Evolutionary conservation across 2,329 filamentous ascomycete genomes (phyloP), one percentile per base, ranked within the genome.

Genomic region (Colletotrichum sp.): DNA sequence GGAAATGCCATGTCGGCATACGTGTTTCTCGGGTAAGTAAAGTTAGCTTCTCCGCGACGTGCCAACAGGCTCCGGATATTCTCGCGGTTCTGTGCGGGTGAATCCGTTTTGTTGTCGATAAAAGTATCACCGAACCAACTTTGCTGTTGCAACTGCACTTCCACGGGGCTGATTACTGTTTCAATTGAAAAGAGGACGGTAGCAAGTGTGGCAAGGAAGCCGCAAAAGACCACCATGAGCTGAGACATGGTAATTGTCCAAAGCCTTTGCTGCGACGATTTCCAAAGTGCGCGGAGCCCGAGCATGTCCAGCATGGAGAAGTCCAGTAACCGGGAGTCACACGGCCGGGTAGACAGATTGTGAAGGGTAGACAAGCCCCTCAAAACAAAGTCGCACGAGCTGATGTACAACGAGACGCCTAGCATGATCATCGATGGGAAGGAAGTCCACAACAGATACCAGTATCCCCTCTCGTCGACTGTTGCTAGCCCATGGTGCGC

Each of bases 381-480:
- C 4, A 65, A 26, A 7, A 16, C 36, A 16, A 49, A 44, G 21
- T 71, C 72, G 52, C 32, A 59, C 4, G 36, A 75, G 67, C 49
- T 49, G 26, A n/a, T 59, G 16, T 71, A 75, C n/a, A 75, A 10
- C 3, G 68, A 30, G 30, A 75, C 36, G 10, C 68, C 59, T 10
- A 75, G 44, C 72, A 75, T 66, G 21, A 52, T 44, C 13, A 75
- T 44, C 5, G 72, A 32, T 15, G 68, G 72, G 9, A 65, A 24
- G 3, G 72, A 71, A 4, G 68, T 75, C 72, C 72, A 75, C 12
- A 75, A 26, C 9, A 75, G 13, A 13, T 71, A 55, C n/a, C 60
- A 44, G n/a, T 70, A 71, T 12, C 59, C 71, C 7, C 34, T 24
- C 16, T 70, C 71, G 16, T 70, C 34, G 21, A 74, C 60, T 6